These are phyloP conservation scores for Rhodotorula sp. DNA, from an alignment of 1,284 basidiomycete species.

Conservation along the genomic window DNA sequence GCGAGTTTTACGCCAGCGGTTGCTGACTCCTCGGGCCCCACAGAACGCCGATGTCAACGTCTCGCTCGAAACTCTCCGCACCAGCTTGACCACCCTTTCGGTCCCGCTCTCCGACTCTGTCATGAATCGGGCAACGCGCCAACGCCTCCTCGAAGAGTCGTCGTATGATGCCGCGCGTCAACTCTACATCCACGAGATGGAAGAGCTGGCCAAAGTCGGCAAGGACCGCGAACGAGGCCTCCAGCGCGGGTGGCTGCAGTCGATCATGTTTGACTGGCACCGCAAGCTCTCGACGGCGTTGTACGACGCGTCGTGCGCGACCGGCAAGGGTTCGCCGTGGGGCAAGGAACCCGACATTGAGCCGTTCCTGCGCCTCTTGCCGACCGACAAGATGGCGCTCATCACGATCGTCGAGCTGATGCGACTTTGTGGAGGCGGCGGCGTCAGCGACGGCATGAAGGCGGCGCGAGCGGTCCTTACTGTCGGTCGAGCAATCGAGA, in stretches of 20 bases:
- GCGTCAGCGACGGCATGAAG: slow-evolving; percentile 57
- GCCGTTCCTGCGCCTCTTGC: slow-evolving; percentile 74
- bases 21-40: not conserved
- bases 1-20: not conserved
- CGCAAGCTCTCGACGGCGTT: slow-evolving; percentile 61
- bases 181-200: slow-evolving; percentile 66
- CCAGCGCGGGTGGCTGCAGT: slow-evolving; percentile 61
- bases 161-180: slow-evolving; percentile 78
- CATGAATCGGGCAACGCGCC: slow-evolving; percentile 59
- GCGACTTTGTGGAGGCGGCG: slow-evolving; percentile 76
- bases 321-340: slow-evolving; percentile 19
- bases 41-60: slow-evolving; percentile 31
- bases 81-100: slow-evolving; percentile 35
- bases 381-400: slow-evolving; percentile 76
- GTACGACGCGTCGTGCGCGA: slow-evolving; percentile 8
- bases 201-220: slow-evolving; percentile 62
- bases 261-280: slow-evolving; percentile 89
- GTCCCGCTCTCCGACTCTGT: slow-evolving; percentile 12
- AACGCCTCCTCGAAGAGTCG: slow-evolving; percentile 77
- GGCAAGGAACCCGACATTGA: slow-evolving; percentile 42
- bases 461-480: slow-evolving; percentile 77
- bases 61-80: slow-evolving; percentile 36
- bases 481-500: slow-evolving; percentile 82
- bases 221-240: slow-evolving; percentile 56
- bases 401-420: slow-evolving; percentile 89